Percentiles rank a stretch among this genome's conserved stretches.
These are phyloP conservation scores for Penicilliopsis zonata DNA, from an alignment of 495 filamentous ascomycete genomes.

Conservation along the genomic window DNA sequence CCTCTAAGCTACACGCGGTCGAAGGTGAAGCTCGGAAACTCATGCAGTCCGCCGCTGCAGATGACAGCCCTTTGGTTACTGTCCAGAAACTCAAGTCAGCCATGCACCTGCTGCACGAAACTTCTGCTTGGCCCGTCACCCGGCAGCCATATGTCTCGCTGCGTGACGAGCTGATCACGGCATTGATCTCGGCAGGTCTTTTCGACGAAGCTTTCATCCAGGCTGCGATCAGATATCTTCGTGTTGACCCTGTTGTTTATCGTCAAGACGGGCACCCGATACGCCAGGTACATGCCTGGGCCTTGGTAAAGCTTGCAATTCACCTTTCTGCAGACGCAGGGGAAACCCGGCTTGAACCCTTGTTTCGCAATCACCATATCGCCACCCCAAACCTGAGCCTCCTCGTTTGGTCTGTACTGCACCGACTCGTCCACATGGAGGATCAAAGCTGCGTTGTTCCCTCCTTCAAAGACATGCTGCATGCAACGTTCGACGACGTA, in stretches of 20 bases:
- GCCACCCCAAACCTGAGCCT: conserved; percentile 20
- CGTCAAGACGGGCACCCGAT: conserved; percentile 24
- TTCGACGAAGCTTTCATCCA: conserved; percentile 25
- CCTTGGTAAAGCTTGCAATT: conserved; percentile 24
- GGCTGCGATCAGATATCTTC: conserved; percentile 23
- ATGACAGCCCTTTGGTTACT: conserved; percentile 6
- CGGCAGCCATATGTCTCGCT: conserved; percentile 29
- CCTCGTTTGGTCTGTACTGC: conserved; percentile 24
- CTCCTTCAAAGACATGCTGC: conserved; percentile 21
- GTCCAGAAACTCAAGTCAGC: conserved; percentile 12
- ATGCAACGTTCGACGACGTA: conserved; percentile 17
- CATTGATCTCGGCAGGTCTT: conserved; percentile 14
- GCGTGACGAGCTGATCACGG: conserved; percentile 25
- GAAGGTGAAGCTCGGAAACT: conserved; percentile 16
- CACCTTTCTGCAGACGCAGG: conserved; percentile 21
- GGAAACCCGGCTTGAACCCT: too few species aligned
- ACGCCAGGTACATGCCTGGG: conserved; percentile 30
- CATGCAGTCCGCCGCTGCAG: conserved; percentile 10
- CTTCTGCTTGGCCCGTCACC: conserved; percentile 17
- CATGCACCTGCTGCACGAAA: conserved; percentile 13
- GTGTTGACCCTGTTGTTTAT: conserved; percentile 27
- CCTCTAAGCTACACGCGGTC: conserved; percentile 7
- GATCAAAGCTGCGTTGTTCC: conserved; percentile 23
- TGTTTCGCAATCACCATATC: conserved; percentile 6
- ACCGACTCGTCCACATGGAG: conserved; percentile 29